These are phyloP conservation scores for Acer yangbiense DNA, from an alignment of 345 rosid genomes.

Conservation along the genomic window DNA sequence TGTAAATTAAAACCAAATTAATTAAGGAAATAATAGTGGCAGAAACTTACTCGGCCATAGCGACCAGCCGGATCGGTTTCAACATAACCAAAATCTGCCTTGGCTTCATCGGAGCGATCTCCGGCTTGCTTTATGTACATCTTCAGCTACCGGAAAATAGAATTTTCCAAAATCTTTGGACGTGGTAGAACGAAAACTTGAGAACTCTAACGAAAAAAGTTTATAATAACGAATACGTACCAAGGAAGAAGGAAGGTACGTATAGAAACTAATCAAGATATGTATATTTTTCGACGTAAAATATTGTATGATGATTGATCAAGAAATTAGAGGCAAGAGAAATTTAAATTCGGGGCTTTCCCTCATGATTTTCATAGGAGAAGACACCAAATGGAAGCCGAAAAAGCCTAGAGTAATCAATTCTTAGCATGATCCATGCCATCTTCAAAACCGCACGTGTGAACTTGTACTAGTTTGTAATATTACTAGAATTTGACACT, in stretches of 20 bases:
- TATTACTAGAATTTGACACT: too few relatives aligned
- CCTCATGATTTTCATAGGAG: constrained; percentile 45
- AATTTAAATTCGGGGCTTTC: constrained; percentile 34
- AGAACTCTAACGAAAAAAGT: not conserved
- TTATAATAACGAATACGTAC: not conserved
- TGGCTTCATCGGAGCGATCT: constrained; percentile 21
- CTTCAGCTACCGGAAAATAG: not conserved
- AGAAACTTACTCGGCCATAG: constrained; percentile 51
- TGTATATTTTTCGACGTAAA: not conserved
- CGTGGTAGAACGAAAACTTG: not conserved
- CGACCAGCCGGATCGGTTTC: constrained; percentile 55
- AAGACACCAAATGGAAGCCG: constrained; percentile 39
- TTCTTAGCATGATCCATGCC: constrained; percentile 30
- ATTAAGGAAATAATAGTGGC: not conserved
- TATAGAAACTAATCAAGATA: not conserved
- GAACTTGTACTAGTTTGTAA: constrained; percentile 6
- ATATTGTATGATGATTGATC: not conserved
- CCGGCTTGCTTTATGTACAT: constrained; percentile 31
- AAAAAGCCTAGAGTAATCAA: constrained; percentile 19
- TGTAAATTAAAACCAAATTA: too few relatives aligned
- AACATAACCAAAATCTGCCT: constrained; percentile 24
- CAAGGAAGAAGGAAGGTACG: not conserved
- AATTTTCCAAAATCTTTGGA: not conserved
- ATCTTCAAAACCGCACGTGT: constrained; percentile 30
- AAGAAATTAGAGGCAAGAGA: not conserved